Conservation (phyloP, 2,329 filamentous ascomycete species). For the Trichoderma sp. region DNA sequence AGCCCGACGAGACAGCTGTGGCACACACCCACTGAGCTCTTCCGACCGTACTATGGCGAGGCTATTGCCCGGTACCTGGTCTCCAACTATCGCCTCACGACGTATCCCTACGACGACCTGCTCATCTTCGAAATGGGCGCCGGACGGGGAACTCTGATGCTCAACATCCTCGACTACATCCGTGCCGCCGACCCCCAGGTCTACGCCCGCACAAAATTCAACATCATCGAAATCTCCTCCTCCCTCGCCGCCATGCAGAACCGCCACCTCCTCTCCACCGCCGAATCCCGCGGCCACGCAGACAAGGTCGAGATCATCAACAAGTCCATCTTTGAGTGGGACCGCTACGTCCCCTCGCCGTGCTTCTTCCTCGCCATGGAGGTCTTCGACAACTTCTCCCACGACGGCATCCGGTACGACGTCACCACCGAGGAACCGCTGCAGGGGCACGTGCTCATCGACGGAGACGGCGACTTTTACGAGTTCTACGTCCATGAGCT, state of each 20-base stretch:
- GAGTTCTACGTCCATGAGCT: slow-evolving; percentile 84
- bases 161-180: slow-evolving; percentile 97
- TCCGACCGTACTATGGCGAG: slow-evolving; percentile 94
- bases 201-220: slow-evolving; percentile 89
- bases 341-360: slow-evolving; percentile 78
- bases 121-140: slow-evolving; percentile 99
- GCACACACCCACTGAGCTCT: slow-evolving; percentile 98
- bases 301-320: slow-evolving; percentile 94
- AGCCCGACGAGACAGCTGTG: slow-evolving; percentile 83
- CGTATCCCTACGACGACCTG: slow-evolving; percentile 93
- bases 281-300: slow-evolving; percentile 69
- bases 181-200: slow-evolving; percentile 84
- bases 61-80: slow-evolving; percentile 94
- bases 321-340: slow-evolving; percentile 92
- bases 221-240: slow-evolving; percentile 91
- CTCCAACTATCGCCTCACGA: slow-evolving; percentile 89
- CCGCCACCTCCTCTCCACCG: slow-evolving; percentile 62
- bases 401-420: slow-evolving; percentile 92
- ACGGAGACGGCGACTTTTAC: slow-evolving; percentile 81
- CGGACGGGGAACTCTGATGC: slow-evolving; percentile 94
- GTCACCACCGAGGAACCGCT: slow-evolving; percentile 73
- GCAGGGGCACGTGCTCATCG: slow-evolving; percentile 85
- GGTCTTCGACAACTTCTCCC: slow-evolving; percentile 97
- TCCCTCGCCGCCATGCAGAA: slow-evolving; percentile 75
- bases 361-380: slow-evolving; percentile 98